Base-by-base conservation (phyloP, 768 basidiomycete species). In the Russula compacta region DNA sequence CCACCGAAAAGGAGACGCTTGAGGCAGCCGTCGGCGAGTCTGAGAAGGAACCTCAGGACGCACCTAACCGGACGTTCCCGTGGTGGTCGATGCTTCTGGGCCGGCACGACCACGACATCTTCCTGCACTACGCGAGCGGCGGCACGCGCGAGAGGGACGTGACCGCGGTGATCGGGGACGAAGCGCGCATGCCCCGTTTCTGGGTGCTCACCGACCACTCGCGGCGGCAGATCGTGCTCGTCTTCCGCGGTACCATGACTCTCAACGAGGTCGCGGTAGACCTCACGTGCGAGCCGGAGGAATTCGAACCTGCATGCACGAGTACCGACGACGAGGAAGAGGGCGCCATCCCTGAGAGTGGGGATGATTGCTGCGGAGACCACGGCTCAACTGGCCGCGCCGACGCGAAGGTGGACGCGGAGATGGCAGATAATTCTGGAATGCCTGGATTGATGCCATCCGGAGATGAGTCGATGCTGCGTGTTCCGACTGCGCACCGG, bases 81-180 rank as follows among this genome's bases (percentile, higher is more conserved):
- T 92, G 89, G 89, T 92, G 90, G 89, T 82, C 89, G 66, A 80
- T 91, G 19, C 72, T 92, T 6, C 74, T 89, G 38, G 91, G 90
- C 6, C 84, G 81, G 66, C 88, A 92, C 64, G 91, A 92, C 68
- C 81, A 84, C 65, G 88, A 91, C 67, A 91, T 92, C 36, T 89
- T 92, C 68, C 82, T 89, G 70, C 77, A 79, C 33, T 87, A 83
- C 58, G 81, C 74, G 5, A 64, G 62, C 21, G 62, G 69, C 4
- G 68, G 66, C 15, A 60, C 56, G 3, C 29, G 61, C 6, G 38
- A 42, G 17, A 55, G 59, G 38, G 59, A 56, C 24, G 58, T 66
- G 15, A 67, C 67, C 3, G 85, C 85, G 8, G 81, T 84, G 38
- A 78, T 86, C 24, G 86, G 87, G 14, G 75, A 79, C 50, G 84